Evolutionary conservation across 176 grass and related monocot genomes (phyloP).

Genomic region (Triticum timopheevii): DNA sequence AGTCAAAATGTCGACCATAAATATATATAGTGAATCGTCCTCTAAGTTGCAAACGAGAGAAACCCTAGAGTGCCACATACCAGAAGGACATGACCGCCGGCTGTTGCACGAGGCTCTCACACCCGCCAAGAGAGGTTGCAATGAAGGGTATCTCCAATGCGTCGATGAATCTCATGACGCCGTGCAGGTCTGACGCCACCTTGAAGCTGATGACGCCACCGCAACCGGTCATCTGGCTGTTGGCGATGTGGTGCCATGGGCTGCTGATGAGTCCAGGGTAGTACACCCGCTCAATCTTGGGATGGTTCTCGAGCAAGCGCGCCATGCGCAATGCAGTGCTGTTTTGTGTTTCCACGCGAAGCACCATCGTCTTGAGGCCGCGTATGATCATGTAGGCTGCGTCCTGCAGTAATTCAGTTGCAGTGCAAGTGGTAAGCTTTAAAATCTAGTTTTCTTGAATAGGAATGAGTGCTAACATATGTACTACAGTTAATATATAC

Average conservation of each 20-base stretch:
- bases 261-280: constrained; percentile 56
- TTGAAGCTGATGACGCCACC: constrained; percentile 53
- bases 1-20: background rate
- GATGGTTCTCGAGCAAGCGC: constrained; percentile 47
- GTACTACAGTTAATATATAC: background rate
- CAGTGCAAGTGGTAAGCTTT: background rate
- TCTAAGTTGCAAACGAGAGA: background rate
- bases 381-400: constrained; percentile 62
- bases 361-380: constrained; percentile 56
- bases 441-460: too few relatives aligned
- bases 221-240: constrained; percentile 42
- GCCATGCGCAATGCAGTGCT: constrained; percentile 47
- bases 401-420: constrained; percentile 23
- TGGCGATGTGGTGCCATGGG: constrained; percentile 48
- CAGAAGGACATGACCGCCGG: constrained; percentile 63
- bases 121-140: constrained; percentile 43
- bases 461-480: too few relatives aligned
- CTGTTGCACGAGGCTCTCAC: constrained; percentile 56
- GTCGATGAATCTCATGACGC: constrained; percentile 47
- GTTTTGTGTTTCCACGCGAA: constrained; percentile 52
- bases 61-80: background rate
- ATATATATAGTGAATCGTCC: background rate
- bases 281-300: constrained; percentile 48
- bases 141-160: constrained; percentile 53
- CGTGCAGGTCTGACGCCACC: constrained; percentile 29